A percentile compares a stretch with the other conserved stretches of the same genome.
Evolutionary conservation across 495 filamentous ascomycete species (phyloP).

Genomic region (Trichoderma virens): DNA sequence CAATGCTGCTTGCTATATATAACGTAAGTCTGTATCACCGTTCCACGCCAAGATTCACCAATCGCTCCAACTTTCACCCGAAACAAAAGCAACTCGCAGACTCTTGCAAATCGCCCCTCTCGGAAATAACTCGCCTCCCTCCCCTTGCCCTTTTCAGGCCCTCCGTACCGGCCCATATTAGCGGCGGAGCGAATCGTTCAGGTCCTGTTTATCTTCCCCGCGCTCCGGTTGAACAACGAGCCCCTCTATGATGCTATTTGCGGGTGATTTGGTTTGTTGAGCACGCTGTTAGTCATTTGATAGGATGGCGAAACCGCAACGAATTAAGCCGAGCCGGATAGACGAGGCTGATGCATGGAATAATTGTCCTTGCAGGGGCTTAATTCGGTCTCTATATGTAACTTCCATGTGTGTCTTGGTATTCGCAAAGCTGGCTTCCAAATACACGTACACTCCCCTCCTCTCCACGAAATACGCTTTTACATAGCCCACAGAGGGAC

Average conservation of each 20-base stretch:
- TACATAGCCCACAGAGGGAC: not conserved
- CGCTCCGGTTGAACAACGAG: not conserved
- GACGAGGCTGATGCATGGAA: not conserved
- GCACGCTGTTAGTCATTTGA: not conserved
- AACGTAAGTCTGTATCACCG: not conserved
- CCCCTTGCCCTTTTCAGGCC: not conserved
- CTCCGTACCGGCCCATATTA: too few relatives aligned
- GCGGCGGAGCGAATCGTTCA: not conserved
- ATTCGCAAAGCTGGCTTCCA: not conserved
- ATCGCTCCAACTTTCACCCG: not conserved
- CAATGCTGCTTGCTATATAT: not conserved
- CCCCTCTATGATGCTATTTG: not conserved
- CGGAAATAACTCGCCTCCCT: not conserved
- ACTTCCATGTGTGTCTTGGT: not conserved
- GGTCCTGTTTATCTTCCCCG: not conserved
- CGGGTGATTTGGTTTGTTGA: not conserved
- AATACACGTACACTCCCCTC: not conserved
- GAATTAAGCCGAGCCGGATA: not conserved
- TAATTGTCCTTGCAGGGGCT: not conserved
- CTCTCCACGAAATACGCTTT: not conserved
- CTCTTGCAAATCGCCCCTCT: not conserved
- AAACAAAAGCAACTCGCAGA: not conserved
- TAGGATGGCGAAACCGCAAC: not conserved
- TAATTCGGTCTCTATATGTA: not conserved
- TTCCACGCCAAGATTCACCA: not conserved